phyloP scores from a whole-genome alignment of 2,329 filamentous ascomycete genomes.

The Macrophomina tecta region DNA sequence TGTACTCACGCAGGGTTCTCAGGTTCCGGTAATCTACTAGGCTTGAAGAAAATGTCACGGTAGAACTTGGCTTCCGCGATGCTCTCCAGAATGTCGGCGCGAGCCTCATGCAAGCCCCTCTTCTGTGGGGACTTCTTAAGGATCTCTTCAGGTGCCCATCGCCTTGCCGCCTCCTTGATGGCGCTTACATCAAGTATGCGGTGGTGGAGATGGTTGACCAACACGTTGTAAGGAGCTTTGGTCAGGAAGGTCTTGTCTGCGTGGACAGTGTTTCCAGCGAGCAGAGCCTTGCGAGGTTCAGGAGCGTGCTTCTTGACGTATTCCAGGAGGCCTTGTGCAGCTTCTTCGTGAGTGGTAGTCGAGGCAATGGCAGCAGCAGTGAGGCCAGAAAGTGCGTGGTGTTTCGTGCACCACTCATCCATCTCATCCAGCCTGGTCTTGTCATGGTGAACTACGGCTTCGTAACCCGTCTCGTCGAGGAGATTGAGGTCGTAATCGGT shows the following conservation, averaged over 20 bases:
- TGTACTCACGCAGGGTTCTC: conserved; percentile 7
- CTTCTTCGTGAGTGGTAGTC: conserved; percentile 71
- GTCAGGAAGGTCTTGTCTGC: conserved; percentile 84
- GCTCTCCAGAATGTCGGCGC: conserved; percentile 91
- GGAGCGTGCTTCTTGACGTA: conserved; percentile 80
- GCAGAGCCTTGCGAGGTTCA: conserved; percentile 67
- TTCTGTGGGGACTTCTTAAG: conserved; percentile 72
- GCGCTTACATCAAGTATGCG: conserved; percentile 90
- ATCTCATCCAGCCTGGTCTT: conserved; percentile 75
- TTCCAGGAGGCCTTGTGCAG: conserved; percentile 72
- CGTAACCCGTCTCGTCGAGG: conserved; percentile 78
- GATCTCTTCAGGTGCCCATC: conserved; percentile 74
- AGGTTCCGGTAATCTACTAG: conserved; percentile 16
- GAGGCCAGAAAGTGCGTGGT: conserved; percentile 81
- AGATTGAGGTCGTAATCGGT: conserved; percentile 80
- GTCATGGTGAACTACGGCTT: conserved; percentile 77
- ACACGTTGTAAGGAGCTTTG: conserved; percentile 72
- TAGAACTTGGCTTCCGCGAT: conserved; percentile 92
- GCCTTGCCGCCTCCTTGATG: conserved; percentile 85
- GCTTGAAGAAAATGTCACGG: conserved; percentile 68
- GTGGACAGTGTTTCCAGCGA: conserved; percentile 94
- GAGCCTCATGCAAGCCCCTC: conserved; percentile 78
- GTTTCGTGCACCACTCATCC: conserved; percentile 86
- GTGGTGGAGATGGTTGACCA: conserved; percentile 83
- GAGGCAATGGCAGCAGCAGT: conserved; percentile 78